Base-by-base conservation (phyloP, 768 basidiomycete species). In the Lactarius hatsudake region DNA sequence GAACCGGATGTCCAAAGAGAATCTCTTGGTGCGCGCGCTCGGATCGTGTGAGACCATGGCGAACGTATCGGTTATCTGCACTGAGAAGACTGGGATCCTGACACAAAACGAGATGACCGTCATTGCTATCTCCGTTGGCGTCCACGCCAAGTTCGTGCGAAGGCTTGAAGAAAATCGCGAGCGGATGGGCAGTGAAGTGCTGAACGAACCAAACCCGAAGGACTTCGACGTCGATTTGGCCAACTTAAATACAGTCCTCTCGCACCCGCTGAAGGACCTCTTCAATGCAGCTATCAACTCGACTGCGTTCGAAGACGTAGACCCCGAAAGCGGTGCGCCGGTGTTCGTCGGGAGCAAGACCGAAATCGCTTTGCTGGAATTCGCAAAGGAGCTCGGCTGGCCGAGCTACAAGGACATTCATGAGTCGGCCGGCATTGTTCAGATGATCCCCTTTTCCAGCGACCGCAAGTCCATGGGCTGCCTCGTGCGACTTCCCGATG, bases 21-120 rank as follows among this genome's bases (percentile, higher is more conserved):
- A 96, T 62, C 82, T 98, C 0, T 86, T 98, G 53, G 97, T 98
- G 36, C 94, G 96, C 62, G 93, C 98, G 5, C 86, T 98, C 42
- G 93, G 93, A 8, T 95, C 95, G 15, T 98, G 96, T 77, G 97
- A 99, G 79, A 98, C 94, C 0, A 98, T 98, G 96, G 96, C 93
- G 23, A 98, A 98, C 72, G 93, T 96, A 6, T 96, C 91, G 26
- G 95, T 98, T 66, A 86, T 98, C 4, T 95, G 94, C 78, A 96
- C 94, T 17, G 94, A 96, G 82, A 95, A 96, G 80, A 96, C 95
- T 1, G 96, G 96, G 43, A 98, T 96, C 8, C 87, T 98, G 28
- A 99, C 97, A 0, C 90, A 93, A 75, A 98, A 98, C 79, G 80
- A 80, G 71, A 99, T 99, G 97, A 87, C 90, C 12, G 92, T 98